These are phyloP conservation scores for Rubroboletus pulcherrimus DNA, from an alignment of 768 basidiomycete genomes.

Conservation along the genomic window DNA sequence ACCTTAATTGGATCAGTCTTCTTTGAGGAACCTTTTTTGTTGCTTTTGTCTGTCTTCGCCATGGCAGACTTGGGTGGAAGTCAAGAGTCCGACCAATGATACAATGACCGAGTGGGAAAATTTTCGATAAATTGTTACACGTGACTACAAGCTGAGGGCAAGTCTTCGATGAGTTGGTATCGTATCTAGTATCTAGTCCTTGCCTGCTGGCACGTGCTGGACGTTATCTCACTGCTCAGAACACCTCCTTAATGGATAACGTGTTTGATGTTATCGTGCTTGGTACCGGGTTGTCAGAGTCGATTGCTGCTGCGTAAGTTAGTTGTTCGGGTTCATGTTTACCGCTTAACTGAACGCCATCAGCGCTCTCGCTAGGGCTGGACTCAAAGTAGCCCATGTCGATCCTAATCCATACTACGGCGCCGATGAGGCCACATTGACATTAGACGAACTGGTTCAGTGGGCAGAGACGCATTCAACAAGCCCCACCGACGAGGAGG, in stretches of 20 bases:
- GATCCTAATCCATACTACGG: constrained; percentile 87
- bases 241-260: constrained; percentile 29
- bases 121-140: constrained; percentile 17
- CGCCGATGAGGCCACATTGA: constrained; percentile 73
- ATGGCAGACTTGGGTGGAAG: constrained; percentile 22
- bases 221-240: not conserved
- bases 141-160: constrained; percentile 29
- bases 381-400: constrained; percentile 83
- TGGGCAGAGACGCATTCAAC: constrained; percentile 53
- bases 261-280: constrained; percentile 65
- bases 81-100: not conserved
- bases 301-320: constrained; percentile 85
- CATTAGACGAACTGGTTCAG: constrained; percentile 70
- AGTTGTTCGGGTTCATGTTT: not conserved
- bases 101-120: constrained; percentile 3
- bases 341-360: not conserved
- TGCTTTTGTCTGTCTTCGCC: constrained; percentile 39
- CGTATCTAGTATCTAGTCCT: not conserved
- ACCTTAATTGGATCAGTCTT: constrained; percentile 26
- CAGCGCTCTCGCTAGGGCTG: constrained; percentile 87
- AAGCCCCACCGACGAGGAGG: constrained; percentile 4
- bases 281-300: constrained; percentile 81
- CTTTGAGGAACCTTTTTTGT: constrained; percentile 33
- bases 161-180: not conserved
- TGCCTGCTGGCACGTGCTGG: too few relatives aligned